Evolutionary conservation across 345 rosid species (phyloP), one percentile per base, ranked within the genome.

Genomic region (Citrus sinensis): DNA sequence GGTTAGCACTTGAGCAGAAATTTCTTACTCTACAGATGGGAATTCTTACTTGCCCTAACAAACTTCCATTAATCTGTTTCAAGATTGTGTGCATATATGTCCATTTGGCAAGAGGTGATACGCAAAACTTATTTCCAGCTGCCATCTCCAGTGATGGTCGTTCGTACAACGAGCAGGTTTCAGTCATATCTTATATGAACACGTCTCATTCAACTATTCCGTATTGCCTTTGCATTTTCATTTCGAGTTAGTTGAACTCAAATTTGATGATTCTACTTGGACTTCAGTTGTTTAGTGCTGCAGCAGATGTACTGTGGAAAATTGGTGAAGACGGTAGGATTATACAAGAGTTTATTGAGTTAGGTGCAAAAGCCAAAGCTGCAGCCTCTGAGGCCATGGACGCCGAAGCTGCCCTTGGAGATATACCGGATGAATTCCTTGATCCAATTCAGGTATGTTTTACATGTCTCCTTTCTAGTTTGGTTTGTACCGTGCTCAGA

Each of bases 371-470:
- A 84, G 94, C 93, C 73, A 93, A 90, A 89, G 87, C 87, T 83
- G 98, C 99, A 64, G 99, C 98, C 20, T 86, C 97, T 20, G 98
- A 90, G 86, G 99, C 98, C 75, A 87, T 93, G 97, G 98, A 97
- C 63, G 79, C 98, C 71, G 99, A 97, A 89, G 98, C 93, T 76
- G 78, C 90, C 71, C 98, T 97, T 19, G 98, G 99, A 76, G 99
- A 95, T 72, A 89, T 90, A 80, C 99, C 98, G 1, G 99, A 97
- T 27, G 99, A 94, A 85, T 97, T 93, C 89, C 98, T 97, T n/a
- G 99, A 97, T 78, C 99, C 97, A 66, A 92, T 92, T 80, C 97
- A 92, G 81, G 97, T 90, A 89, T 78, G 74, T 83, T 78, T 68
- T 74, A 19, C 22, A 37, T 79, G 63, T 60, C 64, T 79, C 56